Conservation (phyloP, 768 basidiomycete species). For the Auricularia auricula-judae region DNA sequence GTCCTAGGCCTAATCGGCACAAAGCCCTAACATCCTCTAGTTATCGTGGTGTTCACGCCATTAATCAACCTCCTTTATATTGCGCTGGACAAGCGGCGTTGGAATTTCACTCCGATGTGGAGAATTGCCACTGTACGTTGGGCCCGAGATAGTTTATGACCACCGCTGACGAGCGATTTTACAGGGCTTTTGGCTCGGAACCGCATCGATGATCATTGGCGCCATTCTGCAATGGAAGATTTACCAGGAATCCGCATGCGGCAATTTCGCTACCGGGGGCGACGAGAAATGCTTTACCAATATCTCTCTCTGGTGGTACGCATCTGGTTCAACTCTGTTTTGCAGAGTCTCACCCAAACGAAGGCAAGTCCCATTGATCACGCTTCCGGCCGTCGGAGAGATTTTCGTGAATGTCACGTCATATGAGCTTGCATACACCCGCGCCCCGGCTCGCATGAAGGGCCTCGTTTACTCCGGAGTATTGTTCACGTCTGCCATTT, state of each 20-base stretch:
- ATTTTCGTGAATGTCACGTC: slow-evolving; percentile 21
- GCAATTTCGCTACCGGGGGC: slow-evolving; percentile 16
- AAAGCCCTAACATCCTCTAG: background rate
- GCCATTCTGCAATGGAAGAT: slow-evolving; percentile 23
- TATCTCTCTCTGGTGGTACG: slow-evolving; percentile 13
- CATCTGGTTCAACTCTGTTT: background rate
- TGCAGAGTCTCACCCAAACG: background rate
- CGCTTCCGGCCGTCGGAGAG: slow-evolving; percentile 19
- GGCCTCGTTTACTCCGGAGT: slow-evolving; percentile 19
- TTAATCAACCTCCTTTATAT: slow-evolving; percentile 21
- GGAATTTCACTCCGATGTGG: slow-evolving; percentile 16
- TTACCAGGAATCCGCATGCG: slow-evolving; percentile 20
- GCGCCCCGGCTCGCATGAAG: slow-evolving; percentile 21
- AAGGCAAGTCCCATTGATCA: slow-evolving; percentile 17
- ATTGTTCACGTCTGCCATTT: slow-evolving; percentile 19
- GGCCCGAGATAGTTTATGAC: no score
- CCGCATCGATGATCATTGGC: slow-evolving; percentile 13
- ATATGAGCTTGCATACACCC: slow-evolving; percentile 22
- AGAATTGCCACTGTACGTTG: slow-evolving; percentile 6
- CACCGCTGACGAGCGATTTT: background rate
- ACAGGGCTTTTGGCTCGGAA: slow-evolving; percentile 11
- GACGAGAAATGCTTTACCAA: slow-evolving; percentile 9
- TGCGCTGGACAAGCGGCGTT: slow-evolving; percentile 12
- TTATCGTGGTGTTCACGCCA: slow-evolving; percentile 16
- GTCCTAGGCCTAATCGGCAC: background rate